Evolutionary conservation across 768 basidiomycete genomes (phyloP).

Genomic region (Tubosaeta sp.): DNA sequence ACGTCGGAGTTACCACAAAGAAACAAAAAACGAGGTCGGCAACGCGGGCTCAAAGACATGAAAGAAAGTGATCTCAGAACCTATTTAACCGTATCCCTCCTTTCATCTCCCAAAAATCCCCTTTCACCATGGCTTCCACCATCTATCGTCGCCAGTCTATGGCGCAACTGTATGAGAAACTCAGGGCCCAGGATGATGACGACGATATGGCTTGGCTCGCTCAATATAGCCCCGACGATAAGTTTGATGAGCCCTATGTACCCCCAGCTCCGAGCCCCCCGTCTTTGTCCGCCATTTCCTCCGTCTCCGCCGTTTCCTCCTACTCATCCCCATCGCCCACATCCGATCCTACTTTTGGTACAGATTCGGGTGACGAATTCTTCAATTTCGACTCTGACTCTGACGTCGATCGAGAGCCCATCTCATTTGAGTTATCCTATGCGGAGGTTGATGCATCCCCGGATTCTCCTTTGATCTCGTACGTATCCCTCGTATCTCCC

Average conservation of each 20-base stretch:
- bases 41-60: slow-evolving; percentile 36
- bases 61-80: slow-evolving; percentile 31
- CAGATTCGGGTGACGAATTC: slow-evolving; percentile 23
- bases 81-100: slow-evolving; percentile 27
- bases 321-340: slow-evolving; percentile 19
- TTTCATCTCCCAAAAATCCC: slow-evolving; percentile 16
- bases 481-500: slow-evolving; percentile 3
- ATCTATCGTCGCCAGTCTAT: slow-evolving; percentile 34
- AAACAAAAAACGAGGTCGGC: slow-evolving; percentile 39
- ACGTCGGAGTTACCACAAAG: slow-evolving; percentile 37
- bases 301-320: slow-evolving; percentile 24
- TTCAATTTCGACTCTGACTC: slow-evolving; percentile 30
- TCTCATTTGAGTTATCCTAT: slow-evolving; percentile 15
- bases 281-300: slow-evolving; percentile 26
- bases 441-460: slow-evolving; percentile 4
- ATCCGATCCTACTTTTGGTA: slow-evolving; percentile 16
- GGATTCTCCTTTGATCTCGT: slow-evolving; percentile 23
- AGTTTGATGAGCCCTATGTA: slow-evolving; percentile 24
- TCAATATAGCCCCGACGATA: slow-evolving; percentile 32
- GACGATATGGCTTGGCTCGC: slow-evolving; percentile 34
- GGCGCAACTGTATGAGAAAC: slow-evolving; percentile 34
- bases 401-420: slow-evolving; percentile 24
- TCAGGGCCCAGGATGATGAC: slow-evolving; percentile 32
- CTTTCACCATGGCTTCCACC: slow-evolving; percentile 26
- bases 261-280: slow-evolving; percentile 17